phyloP scores from a whole-genome alignment of 202 grass and related monocot genomes.

The Schoenoplectus triqueter region DNA sequence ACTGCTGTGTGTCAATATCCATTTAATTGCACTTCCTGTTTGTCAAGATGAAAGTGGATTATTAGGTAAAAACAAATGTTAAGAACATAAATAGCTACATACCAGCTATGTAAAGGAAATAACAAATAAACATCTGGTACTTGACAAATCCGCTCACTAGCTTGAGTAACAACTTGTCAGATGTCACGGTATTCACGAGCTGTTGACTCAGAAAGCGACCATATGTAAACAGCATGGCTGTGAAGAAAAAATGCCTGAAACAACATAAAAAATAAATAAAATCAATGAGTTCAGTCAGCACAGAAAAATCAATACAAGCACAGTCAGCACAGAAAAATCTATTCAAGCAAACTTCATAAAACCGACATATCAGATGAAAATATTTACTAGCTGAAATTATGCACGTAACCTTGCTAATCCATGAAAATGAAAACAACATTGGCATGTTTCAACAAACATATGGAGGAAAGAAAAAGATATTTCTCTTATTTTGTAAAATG shows the following conservation, averaged over 20 bases:
- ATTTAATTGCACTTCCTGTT: not conserved
- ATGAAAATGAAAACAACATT: not conserved
- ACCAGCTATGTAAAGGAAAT: conserved; percentile 95
- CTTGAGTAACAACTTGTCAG: conserved; percentile 77
- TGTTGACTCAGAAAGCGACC: conserved; percentile 84
- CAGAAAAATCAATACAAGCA: too few species aligned
- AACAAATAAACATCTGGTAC: conserved; percentile 96
- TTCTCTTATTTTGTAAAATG: not conserved
- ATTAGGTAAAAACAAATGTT: not conserved
- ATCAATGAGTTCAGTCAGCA: not conserved
- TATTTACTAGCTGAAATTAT: not conserved
- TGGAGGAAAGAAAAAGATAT: not conserved
- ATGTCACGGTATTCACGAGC: conserved; percentile 84
- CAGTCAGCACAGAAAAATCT: conserved; percentile 12
- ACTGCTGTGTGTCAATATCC: not conserved
- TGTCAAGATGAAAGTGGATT: not conserved
- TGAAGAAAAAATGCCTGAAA: conserved; percentile 93
- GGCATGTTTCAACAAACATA: not conserved
- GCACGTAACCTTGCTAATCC: conserved; percentile 2
- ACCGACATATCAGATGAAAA: conserved; percentile 11
- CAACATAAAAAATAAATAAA: conserved; percentile 23
- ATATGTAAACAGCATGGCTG: conserved; percentile 81
- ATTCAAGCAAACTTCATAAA: not conserved
- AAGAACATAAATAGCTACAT: conserved; percentile 17
- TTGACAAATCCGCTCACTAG: conserved; percentile 76